These are phyloP conservation scores for Panicum virgatum DNA, from an alignment of 202 grass and related monocot species.

Conservation along the genomic window DNA sequence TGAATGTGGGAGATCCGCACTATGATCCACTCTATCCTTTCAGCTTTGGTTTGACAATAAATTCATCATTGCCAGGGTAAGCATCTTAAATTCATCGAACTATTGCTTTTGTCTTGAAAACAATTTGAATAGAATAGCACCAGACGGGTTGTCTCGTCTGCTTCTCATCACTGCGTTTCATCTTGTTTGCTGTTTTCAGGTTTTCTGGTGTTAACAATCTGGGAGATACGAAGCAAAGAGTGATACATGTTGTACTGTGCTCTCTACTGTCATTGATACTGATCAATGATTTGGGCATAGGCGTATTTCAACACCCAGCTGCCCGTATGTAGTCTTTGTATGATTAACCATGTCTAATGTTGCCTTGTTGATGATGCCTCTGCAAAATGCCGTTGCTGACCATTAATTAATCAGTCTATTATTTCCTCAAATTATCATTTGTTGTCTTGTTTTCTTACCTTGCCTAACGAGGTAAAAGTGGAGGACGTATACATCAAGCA, in stretches of 20 bases:
- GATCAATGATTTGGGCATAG: conserved; percentile 34
- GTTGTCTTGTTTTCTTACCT: not conserved
- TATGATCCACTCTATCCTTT: conserved; percentile 91
- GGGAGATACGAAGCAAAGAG: conserved; percentile 17
- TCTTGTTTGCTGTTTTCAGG: conserved; percentile 39
- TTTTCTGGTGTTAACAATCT: conserved; percentile 32
- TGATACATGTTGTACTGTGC: conserved; percentile 10
- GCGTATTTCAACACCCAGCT: not conserved
- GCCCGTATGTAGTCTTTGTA: conserved; percentile 3
- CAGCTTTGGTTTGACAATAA: conserved; percentile 68
- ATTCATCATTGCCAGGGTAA: conserved; percentile 59
- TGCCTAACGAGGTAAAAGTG: not conserved
- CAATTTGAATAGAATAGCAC: not conserved
- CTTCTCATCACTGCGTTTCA: not conserved
- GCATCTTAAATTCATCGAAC: not conserved
- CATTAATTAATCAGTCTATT: not conserved
- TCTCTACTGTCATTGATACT: conserved; percentile 37
- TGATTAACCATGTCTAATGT: not conserved
- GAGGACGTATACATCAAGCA: not conserved
- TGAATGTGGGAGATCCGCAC: conserved; percentile 73
- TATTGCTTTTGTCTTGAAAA: not conserved
- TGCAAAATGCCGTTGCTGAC: not conserved
- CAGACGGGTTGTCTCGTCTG: not conserved
- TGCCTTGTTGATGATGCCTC: not conserved
- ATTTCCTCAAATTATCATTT: not conserved